Percentiles rank a stretch among this genome's conserved stretches.
These are phyloP conservation scores for Bruguiera parviflora DNA, from an alignment of 345 rosid species.

Conservation along the genomic window DNA sequence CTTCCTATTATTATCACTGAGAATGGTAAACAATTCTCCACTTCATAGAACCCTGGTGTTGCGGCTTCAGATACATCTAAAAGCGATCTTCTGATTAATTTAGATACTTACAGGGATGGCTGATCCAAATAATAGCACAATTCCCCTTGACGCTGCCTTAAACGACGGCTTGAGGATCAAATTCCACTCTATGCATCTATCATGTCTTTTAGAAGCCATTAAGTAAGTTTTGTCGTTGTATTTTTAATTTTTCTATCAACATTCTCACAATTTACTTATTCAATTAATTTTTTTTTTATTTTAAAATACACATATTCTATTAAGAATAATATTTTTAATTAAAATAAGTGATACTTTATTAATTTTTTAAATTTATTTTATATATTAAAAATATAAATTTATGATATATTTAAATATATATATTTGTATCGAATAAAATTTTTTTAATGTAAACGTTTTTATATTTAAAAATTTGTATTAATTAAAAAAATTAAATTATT, in stretches of 20 bases:
- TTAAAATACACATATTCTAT: too few species aligned
- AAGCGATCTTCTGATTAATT: not conserved
- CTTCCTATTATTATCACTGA: slow-evolving; percentile 54
- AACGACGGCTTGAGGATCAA: slow-evolving; percentile 14
- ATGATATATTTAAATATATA: too few species aligned
- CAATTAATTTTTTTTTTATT: not conserved
- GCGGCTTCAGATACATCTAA: not conserved
- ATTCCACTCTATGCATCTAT: slow-evolving; percentile 9
- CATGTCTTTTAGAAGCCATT: slow-evolving; percentile 12
- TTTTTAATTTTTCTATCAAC: too few species aligned
- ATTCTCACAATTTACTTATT: too few species aligned
- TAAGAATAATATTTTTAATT: too few species aligned
- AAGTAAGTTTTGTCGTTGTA: not conserved
- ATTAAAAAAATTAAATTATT: too few species aligned
- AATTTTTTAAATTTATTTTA: too few species aligned
- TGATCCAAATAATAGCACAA: slow-evolving; percentile 8
- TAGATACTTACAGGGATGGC: slow-evolving; percentile 18
- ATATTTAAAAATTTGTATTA: too few species aligned
- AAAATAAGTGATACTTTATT: too few species aligned
- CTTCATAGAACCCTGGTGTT: not conserved
- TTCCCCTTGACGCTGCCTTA: slow-evolving; percentile 7
- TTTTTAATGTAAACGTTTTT: too few species aligned
- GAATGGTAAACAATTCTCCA: slow-evolving; percentile 40
- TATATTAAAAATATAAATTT: too few species aligned
- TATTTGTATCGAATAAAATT: too few species aligned